A percentile compares a stretch with the other conserved stretches of the same genome.
Evolutionary conservation across 2,329 filamentous ascomycete species (phyloP).

Genomic region (Cadophora malorum): DNA sequence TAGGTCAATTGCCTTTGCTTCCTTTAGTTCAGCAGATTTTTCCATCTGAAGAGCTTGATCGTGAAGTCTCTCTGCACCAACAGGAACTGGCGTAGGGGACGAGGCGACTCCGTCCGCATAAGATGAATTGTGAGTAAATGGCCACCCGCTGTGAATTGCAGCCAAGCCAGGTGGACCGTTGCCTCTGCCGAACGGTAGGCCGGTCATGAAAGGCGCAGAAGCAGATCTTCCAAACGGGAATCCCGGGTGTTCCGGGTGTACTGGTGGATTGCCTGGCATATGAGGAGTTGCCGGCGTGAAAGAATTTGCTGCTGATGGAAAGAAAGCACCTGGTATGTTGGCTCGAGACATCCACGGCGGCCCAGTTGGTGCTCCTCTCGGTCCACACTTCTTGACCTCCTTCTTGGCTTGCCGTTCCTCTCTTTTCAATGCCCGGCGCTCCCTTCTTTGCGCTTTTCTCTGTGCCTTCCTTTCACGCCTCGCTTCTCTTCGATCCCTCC

Average conservation of each 20-base stretch:
- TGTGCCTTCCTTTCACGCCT: conserved; percentile 25
- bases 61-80: conserved; percentile 34
- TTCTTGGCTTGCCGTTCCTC: conserved; percentile 45
- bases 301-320: background rate
- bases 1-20: conserved; percentile 30
- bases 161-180: conserved; percentile 12
- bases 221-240: conserved; percentile 32
- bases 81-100: conserved; percentile 25
- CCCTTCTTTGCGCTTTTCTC: conserved; percentile 31
- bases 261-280: background rate
- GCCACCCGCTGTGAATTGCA: conserved; percentile 36
- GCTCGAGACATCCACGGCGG: conserved; percentile 14
- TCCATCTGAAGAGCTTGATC: conserved; percentile 34
- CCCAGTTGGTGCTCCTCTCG: conserved; percentile 9
- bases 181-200: conserved; percentile 17
- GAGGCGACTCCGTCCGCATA: conserved; percentile 28
- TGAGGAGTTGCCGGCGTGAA: conserved; percentile 2
- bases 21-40: conserved; percentile 30
- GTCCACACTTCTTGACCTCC: conserved; percentile 40
- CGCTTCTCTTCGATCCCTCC: conserved; percentile 42
- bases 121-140: conserved; percentile 27
- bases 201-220: conserved; percentile 21
- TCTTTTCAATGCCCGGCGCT: conserved; percentile 34
- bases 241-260: conserved; percentile 16
- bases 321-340: conserved; percentile 4